Evolutionary conservation across 768 basidiomycete species (phyloP).

Genomic region (Termitomyces sp.): DNA sequence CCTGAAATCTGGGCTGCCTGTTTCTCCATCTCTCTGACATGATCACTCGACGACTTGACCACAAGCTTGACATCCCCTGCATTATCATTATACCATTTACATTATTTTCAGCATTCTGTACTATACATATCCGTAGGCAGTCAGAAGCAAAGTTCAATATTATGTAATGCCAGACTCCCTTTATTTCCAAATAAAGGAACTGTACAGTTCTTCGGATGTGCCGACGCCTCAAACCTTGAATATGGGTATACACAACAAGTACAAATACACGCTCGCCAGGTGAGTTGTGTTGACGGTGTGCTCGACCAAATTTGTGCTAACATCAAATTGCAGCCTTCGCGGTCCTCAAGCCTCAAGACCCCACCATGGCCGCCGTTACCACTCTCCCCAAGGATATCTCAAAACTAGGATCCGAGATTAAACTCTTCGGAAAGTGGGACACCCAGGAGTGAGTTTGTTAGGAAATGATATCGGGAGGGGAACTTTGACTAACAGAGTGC

Average conservation of each 20-base stretch:
- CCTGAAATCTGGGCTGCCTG: constrained; percentile 1
- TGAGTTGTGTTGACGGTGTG: constrained; percentile 27
- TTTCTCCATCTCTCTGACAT: not conserved
- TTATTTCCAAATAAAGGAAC: constrained; percentile 21
- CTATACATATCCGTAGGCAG: not conserved
- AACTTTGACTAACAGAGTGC: constrained; percentile 6
- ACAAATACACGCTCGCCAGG: constrained; percentile 41
- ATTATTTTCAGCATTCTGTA: not conserved
- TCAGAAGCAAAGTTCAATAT: not conserved
- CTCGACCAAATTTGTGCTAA: constrained; percentile 28
- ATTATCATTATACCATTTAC: constrained; percentile 1
- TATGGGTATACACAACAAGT: constrained; percentile 37
- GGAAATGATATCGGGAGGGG: not conserved
- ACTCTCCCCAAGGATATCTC: constrained; percentile 84
- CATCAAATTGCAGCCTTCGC: constrained; percentile 18
- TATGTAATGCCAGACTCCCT: not conserved
- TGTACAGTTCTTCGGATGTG: constrained; percentile 41
- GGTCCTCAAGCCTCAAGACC: constrained; percentile 32
- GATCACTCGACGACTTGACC: not conserved
- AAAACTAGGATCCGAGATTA: constrained; percentile 80
- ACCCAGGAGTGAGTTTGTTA: constrained; percentile 77
- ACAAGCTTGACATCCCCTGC: constrained; percentile 5
- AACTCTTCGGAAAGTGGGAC: constrained; percentile 99
- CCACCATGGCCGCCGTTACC: constrained; percentile 59
- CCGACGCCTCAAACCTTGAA: constrained; percentile 44